Base-by-base conservation (phyloP, 2,329 filamentous ascomycete genomes). In the Pseudopyricularia cyperi region DNA sequence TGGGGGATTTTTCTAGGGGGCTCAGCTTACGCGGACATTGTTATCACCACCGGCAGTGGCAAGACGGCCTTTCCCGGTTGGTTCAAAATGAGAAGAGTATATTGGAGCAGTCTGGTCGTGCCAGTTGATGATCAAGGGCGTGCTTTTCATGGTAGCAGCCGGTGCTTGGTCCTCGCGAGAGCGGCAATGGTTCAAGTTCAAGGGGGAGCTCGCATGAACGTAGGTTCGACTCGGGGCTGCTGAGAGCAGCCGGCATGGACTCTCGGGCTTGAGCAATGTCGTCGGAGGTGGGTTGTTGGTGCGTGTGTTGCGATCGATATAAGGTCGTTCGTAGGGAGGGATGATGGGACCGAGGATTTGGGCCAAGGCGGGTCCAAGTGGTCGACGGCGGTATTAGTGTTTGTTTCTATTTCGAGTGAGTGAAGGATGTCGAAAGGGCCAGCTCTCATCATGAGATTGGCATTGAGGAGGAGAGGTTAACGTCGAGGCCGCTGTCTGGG, bases 21-120 rank as follows among this genome's bases (percentile, higher is more conserved):
- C 37, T 28, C 15, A 54, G 69, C 82, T 57, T 81, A 91, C 86
- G 70, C 93, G 80, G 62, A 98, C 89, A 71, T 96, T 91, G 67
- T 95, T 95, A 70, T 98, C 93, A 66, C 93, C 93, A 62, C 91
- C 93, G 56, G 85, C 91, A 9, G 93, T 98, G 54, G 93, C 93
- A 57, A 98, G 73, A 62, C 93, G 83, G 52, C 89, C 89, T 68
- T 93, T 96, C 57, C 89, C 89, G 64, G 88, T 79, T 48, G 88
- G 88, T 66, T 98, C 91, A 66, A 97, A 98, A 68, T 97, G 91
- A 60, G 89, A 89, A 44, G 91, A 96, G 72, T 97, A 98, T 66
- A 98, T 90, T 54, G 93, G 93, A 61, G 88, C 83, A 71, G 94
- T 95, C 65, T 95, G 88, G 68, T 96, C 88, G 71, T 98, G 94